These are phyloP conservation scores for Hyaloscypha finlandica DNA, from an alignment of 495 filamentous ascomycete species.

Conservation along the genomic window DNA sequence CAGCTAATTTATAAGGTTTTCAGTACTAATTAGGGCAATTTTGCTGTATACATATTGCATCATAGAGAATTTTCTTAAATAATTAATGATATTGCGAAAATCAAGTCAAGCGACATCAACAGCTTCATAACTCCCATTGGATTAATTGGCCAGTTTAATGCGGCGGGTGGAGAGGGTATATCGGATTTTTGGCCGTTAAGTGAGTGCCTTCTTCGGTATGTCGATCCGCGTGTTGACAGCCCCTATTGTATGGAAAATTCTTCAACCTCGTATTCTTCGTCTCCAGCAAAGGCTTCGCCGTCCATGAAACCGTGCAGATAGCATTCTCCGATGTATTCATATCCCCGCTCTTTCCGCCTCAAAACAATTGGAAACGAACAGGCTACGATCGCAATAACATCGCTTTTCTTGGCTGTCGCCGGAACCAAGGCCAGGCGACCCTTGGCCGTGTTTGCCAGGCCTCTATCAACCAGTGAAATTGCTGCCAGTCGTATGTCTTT, in stretches of 20 bases:
- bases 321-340: background rate
- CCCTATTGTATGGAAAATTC: background rate
- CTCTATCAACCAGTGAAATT: background rate
- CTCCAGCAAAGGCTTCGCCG: background rate
- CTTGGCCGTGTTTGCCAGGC: background rate
- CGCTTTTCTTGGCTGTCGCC: background rate
- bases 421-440: background rate
- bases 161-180: no score
- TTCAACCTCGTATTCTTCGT: background rate
- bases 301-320: background rate
- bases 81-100: no score
- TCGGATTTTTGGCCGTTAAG: no score
- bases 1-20: no score
- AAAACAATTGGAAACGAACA: background rate
- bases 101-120: no score
- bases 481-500: background rate
- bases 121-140: no score
- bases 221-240: no score
- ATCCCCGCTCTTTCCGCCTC: background rate
- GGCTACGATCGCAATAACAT: background rate
- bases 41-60: no score
- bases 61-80: no score
- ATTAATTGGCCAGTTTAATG: no score
- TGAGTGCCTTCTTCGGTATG: no score
- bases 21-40: no score